A percentile compares a stretch with the other conserved stretches of the same genome.
Evolutionary conservation across 768 basidiomycete genomes (phyloP).

Genomic region (Agaricus sinodeliciosus): DNA sequence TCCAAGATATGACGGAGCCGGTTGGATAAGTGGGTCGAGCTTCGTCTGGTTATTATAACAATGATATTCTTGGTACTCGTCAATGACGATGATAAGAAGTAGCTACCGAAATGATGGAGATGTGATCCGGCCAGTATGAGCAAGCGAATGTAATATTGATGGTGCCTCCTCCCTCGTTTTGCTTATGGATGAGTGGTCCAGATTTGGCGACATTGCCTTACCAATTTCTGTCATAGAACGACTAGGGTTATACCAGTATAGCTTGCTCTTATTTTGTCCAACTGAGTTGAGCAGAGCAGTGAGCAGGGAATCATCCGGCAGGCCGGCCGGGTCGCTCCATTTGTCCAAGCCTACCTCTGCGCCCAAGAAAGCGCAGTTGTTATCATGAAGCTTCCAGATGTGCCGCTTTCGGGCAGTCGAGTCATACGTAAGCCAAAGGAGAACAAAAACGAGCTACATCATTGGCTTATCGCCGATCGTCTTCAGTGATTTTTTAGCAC

Average conservation of each 20-base stretch:
- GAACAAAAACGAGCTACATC: no score
- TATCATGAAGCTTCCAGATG: not conserved
- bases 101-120: no score
- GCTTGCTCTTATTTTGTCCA: not conserved
- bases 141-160: not conserved
- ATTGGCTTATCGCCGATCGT: no score
- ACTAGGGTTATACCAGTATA: not conserved
- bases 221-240: not conserved
- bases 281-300: conserved; percentile 1
- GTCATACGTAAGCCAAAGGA: no score
- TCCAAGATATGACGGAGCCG: no score
- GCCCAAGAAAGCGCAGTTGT: no score
- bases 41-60: no score
- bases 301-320: not conserved
- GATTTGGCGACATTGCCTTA: not conserved
- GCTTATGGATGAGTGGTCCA: not conserved
- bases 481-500: no score
- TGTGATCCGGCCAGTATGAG: not conserved
- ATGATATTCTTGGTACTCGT: no score
- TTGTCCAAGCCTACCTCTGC: no score
- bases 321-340: not conserved
- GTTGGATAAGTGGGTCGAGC: no score
- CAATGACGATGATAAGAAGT: no score
- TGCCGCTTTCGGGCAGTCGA: not conserved
- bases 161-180: not conserved